Evolutionary conservation across 148 eudicot species (phyloP).

Genomic region (Agrostemma githago): DNA sequence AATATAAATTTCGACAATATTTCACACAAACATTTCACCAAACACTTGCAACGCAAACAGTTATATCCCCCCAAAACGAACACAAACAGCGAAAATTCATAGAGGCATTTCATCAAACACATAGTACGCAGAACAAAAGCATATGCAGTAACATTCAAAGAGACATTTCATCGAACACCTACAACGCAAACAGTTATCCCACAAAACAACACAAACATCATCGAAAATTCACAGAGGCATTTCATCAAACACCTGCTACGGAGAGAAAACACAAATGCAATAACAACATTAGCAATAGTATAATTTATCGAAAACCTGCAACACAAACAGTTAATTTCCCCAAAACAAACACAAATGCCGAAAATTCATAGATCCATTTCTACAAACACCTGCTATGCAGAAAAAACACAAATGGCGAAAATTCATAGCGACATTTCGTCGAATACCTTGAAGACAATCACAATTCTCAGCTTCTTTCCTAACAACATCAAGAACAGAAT

Average conservation of each 20-base stretch:
- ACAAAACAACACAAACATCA: background rate
- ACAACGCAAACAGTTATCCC: background rate
- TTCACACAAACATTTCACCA: no score
- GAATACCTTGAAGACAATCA: constrained; percentile 15
- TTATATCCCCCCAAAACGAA: no score
- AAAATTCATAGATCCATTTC: background rate
- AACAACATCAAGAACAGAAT: constrained; percentile 18
- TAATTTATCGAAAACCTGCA: background rate
- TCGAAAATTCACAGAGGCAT: background rate
- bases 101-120: no score
- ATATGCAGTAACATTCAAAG: no score
- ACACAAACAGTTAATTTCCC: background rate
- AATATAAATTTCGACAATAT: background rate
- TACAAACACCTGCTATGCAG: background rate
- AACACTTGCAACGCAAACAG: no score
- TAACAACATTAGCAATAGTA: no score
- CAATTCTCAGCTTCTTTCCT: constrained; percentile 13
- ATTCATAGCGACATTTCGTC: background rate
- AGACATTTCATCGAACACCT: background rate
- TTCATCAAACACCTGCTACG: background rate
- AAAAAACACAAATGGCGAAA: background rate
- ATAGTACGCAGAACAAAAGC: no score
- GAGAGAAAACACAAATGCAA: no score
- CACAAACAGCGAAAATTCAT: no score
- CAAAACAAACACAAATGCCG: background rate